Conservation (phyloP, 2,329 filamentous ascomycete genomes). For the Metarhizium album region DNA sequence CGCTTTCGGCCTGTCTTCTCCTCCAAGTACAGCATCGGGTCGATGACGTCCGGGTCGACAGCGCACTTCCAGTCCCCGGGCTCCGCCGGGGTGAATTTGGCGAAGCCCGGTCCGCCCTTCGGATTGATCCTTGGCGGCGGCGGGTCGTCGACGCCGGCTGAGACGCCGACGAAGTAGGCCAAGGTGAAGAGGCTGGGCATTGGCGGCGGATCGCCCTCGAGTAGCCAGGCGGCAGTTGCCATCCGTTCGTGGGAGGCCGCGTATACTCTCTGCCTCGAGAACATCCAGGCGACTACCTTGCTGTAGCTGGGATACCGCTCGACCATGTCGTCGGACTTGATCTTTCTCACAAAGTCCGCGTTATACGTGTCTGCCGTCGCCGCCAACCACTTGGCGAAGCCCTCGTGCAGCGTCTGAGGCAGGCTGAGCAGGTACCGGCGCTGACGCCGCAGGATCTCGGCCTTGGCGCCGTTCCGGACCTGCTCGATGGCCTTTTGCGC, state of each 20-base stretch:
- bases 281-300: background rate
- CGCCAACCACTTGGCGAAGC: background rate
- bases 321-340: background rate
- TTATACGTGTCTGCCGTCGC: background rate
- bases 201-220: background rate
- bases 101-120: background rate
- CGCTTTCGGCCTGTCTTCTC: background rate
- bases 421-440: constrained; percentile 1
- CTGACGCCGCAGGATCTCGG: background rate
- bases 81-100: background rate
- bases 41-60: background rate
- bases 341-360: background rate
- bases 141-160: background rate
- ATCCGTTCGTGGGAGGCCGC: background rate
- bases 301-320: background rate
- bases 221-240: background rate
- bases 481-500: background rate
- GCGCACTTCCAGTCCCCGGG: background rate
- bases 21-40: background rate
- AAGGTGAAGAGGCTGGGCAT: background rate
- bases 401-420: background rate
- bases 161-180: background rate
- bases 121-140: background rate
- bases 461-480: background rate
- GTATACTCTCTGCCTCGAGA: background rate